Conservation (phyloP, 23 red algal genomes). For the Gracilariopsis chorda region DNA sequence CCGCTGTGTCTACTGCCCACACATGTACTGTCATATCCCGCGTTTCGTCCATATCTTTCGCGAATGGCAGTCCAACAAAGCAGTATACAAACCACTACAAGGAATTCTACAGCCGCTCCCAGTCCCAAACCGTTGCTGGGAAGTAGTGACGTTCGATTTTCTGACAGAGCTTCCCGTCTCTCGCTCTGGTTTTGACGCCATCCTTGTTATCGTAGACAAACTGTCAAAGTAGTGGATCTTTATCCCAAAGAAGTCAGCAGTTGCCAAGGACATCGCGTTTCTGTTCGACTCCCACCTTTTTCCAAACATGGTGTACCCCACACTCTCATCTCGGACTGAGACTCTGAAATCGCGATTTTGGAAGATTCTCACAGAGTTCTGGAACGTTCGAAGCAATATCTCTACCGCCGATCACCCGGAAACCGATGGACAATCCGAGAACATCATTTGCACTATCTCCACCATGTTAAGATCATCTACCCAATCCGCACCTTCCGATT, state of each 20-base stretch:
- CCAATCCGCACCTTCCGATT: not conserved
- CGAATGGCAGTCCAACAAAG: not conserved
- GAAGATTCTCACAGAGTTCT: too few relatives aligned
- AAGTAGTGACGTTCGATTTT: slow-evolving; percentile 1
- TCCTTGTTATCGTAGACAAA: not conserved
- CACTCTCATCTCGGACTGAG: not conserved
- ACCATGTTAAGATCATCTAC: not conserved
- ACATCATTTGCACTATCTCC: not conserved
- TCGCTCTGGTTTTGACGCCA: too few relatives aligned
- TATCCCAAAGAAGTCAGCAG: not conserved
- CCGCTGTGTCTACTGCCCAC: not conserved
- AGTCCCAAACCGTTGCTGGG: too few relatives aligned
- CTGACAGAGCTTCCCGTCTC: not conserved
- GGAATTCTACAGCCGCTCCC: not conserved
- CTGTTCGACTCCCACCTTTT: not conserved
- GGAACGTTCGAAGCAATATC: too few relatives aligned
- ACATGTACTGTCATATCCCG: not conserved
- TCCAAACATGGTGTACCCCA: not conserved
- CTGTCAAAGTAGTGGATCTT: not conserved
- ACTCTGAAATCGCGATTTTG: too few relatives aligned
- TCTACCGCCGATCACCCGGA: not conserved
- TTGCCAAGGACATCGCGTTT: not conserved
- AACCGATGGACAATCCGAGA: slow-evolving; percentile 10
- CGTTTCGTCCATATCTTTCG: not conserved
- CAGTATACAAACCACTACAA: too few relatives aligned